These are phyloP conservation scores for Claviceps humidiphila DNA, from an alignment of 2,329 filamentous ascomycete species.

Conservation along the genomic window DNA sequence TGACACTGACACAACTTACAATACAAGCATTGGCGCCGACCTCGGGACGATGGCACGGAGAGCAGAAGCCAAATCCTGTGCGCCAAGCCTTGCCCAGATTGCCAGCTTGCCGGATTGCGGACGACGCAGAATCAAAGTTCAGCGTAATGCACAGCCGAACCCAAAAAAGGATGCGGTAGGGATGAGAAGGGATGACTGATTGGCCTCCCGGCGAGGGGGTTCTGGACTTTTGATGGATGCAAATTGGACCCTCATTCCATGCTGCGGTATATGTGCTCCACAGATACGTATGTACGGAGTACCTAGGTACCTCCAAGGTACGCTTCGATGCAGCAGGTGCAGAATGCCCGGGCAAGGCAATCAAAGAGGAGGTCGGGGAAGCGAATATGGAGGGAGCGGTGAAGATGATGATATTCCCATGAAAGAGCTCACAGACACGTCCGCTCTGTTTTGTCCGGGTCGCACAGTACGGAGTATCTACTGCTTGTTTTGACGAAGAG, in stretches of 20 bases:
- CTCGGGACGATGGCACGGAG: background rate
- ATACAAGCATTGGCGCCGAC: background rate
- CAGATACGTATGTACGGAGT: no score
- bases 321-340: background rate
- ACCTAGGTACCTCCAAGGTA: background rate
- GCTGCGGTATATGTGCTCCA: no score
- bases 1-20: background rate
- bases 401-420: no score
- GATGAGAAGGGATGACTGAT: background rate
- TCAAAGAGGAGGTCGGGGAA: background rate
- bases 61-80: background rate
- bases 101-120: background rate
- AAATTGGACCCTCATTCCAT: background rate
- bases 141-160: background rate
- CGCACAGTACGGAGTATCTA: no score
- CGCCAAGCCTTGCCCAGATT: background rate
- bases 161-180: background rate
- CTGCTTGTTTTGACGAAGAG: no score
- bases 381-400: no score
- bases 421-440: no score
- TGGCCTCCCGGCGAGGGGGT: background rate
- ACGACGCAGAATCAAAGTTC: background rate
- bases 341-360: background rate
- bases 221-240: background rate
- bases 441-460: no score